Percentiles rank a stretch among this genome's conserved stretches.
These are phyloP conservation scores for Penicillium sp. DNA, from an alignment of 2,329 filamentous ascomycete genomes.

Conservation along the genomic window DNA sequence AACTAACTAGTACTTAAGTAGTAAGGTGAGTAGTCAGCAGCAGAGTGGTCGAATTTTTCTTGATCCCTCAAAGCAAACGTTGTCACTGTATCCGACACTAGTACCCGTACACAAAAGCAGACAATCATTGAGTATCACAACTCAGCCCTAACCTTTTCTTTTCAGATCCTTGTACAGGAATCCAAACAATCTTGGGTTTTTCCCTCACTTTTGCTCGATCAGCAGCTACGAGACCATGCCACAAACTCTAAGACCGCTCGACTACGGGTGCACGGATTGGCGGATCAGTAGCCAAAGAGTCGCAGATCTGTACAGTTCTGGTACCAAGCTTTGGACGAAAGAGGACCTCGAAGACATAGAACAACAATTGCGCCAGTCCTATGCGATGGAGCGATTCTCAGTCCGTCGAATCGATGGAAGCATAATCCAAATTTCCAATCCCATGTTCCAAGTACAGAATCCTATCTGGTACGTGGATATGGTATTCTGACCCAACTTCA, in stretches of 20 bases:
- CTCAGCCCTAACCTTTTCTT: slow-evolving; percentile 12
- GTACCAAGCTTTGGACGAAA: slow-evolving; percentile 18
- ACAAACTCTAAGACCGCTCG: slow-evolving; percentile 6
- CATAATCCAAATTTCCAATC: slow-evolving; percentile 20
- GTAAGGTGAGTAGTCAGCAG: background rate
- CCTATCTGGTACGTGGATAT: slow-evolving; percentile 21
- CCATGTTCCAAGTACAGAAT: slow-evolving; percentile 19
- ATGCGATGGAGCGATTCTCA: slow-evolving; percentile 15
- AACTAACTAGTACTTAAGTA: no score
- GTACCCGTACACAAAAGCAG: slow-evolving; percentile 8
- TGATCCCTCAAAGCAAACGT: slow-evolving; percentile 3
- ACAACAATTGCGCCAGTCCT: slow-evolving; percentile 18
- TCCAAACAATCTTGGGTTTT: slow-evolving; percentile 9
- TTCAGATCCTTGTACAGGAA: slow-evolving; percentile 10
- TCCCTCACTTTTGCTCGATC: slow-evolving; percentile 9
- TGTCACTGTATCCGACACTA: slow-evolving; percentile 7
- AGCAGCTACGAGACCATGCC: slow-evolving; percentile 14
- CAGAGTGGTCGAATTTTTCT: slow-evolving; percentile 6
- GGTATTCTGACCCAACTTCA: slow-evolving; percentile 9
- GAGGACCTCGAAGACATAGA: slow-evolving; percentile 21
- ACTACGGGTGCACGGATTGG: slow-evolving; percentile 20
- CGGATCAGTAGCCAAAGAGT: slow-evolving; percentile 20
- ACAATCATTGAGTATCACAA: slow-evolving; percentile 9
- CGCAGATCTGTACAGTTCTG: slow-evolving; percentile 19
- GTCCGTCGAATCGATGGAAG: slow-evolving; percentile 21